Evolutionary conservation across 495 filamentous ascomycete genomes (phyloP), one percentile per base, ranked within the genome.

Genomic region (Penicillium chermesinum): DNA sequence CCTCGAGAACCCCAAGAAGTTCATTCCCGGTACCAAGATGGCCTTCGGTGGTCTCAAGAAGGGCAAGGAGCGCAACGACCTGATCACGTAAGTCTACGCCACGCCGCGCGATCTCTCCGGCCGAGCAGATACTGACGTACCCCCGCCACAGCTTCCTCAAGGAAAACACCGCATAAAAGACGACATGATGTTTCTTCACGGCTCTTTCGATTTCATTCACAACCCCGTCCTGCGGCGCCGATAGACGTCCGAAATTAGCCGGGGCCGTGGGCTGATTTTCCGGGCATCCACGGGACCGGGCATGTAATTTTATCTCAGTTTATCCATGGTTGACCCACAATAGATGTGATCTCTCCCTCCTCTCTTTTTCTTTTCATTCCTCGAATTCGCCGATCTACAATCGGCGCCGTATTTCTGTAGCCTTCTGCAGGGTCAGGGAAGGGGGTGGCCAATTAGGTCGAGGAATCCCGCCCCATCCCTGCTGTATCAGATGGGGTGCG

Each of bases 21-120:
- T 83, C 83, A 97, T 99, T 54, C 94, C 93, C 61, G 93, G 93
- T 58, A 99, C 93, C 72, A 99, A 99, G 89, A 99, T 99, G 93
- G 93, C 93, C 64, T 99, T 99, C 71, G 93, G 93, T 77, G 93
- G 93, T 66, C 79, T 99, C 41, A 99, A 99, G 91, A 99, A 99
- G 87, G 82, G 79, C 57, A 96, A 96, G 87, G 93, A 99, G 78
- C 81, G 93, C 71, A 97, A 97, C 74, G 94, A 99, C 76, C 80
- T 99, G 58, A 95, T 97, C 81, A 91, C 90, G 88, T 95, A 86
- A 60, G 88, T 79, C 59, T 20, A 34, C 17, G 27, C 25, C 9
- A 18, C 19, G 18, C 8, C 25, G 39, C 30, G 2, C 27, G 6
- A 19, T 35, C 10, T 38, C 40, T 42, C 14, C 36, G 21, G n/a